Percentiles rank a stretch among this genome's conserved stretches.
phyloP scores from a whole-genome alignment of 805 yeast genomes.

The Myxozyma melibiosi region DNA sequence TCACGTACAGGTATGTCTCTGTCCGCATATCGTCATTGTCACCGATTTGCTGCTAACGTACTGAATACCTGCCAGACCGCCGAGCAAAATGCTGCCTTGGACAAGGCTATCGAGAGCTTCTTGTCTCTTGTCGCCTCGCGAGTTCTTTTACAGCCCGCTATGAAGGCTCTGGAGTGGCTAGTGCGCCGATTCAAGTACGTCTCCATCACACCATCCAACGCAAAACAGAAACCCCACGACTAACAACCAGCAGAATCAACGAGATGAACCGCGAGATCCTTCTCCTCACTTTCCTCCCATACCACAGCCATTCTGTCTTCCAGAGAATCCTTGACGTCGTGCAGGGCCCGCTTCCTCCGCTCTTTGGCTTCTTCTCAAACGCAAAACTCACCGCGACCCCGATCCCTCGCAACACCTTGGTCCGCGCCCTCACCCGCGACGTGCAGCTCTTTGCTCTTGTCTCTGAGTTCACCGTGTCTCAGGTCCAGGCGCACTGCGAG shows the following conservation, averaged over 20 bases:
- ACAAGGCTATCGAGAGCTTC: constrained; percentile 73
- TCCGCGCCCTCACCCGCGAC: constrained; percentile 68
- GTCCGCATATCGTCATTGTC: not conserved
- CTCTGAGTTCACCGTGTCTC: constrained; percentile 54
- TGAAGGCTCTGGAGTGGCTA: constrained; percentile 91
- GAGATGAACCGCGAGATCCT: constrained; percentile 74
- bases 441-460: constrained; percentile 67
- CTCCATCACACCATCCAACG: not conserved
- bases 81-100: constrained; percentile 74
- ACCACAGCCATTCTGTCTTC: constrained; percentile 72
- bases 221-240: too few species aligned
- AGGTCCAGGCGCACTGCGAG: constrained; percentile 56
- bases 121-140: constrained; percentile 73
- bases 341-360: constrained; percentile 67
- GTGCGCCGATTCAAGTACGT: constrained; percentile 69
- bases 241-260: constrained; percentile 54
- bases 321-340: constrained; percentile 72
- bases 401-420: constrained; percentile 69
- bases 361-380: constrained; percentile 70
- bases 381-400: constrained; percentile 63
- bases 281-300: constrained; percentile 76
- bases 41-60: not conserved
- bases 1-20: constrained; percentile 59
- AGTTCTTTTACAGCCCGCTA: constrained; percentile 71
- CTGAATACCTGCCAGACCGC: constrained; percentile 49